Evolutionary conservation across 2,329 filamentous ascomycete genomes (phyloP).

Genomic region (Alternaria brassicae): DNA sequence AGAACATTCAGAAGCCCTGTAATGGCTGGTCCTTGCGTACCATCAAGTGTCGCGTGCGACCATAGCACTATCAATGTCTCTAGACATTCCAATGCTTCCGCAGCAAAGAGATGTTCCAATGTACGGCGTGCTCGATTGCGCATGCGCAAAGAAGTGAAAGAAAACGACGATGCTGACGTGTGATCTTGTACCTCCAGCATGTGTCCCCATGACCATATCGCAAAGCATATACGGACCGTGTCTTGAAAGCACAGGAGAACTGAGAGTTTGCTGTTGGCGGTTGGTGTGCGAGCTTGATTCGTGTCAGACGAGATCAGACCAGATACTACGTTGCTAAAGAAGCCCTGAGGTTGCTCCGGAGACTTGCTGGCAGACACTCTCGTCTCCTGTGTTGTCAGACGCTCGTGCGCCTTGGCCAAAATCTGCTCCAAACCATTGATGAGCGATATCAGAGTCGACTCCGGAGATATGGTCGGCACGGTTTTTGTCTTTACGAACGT

Average conservation of each 20-base stretch:
- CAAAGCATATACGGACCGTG: conserved; percentile 88
- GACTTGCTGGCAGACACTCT: conserved; percentile 73
- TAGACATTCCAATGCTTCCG: conserved; percentile 89
- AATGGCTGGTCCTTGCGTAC: conserved; percentile 67
- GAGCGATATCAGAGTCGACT: conserved; percentile 79
- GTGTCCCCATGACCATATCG: conserved; percentile 90
- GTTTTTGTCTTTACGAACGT: conserved; percentile 61
- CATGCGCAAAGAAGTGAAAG: conserved; percentile 88
- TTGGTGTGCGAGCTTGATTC: conserved; percentile 77
- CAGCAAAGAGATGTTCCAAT: conserved; percentile 89
- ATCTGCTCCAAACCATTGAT: conserved; percentile 94
- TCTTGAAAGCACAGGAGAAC: conserved; percentile 97
- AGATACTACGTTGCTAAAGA: conserved; percentile 94
- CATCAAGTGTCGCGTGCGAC: conserved; percentile 62
- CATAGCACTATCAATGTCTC: conserved; percentile 90
- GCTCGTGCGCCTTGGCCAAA: conserved; percentile 84
- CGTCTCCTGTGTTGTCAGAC: conserved; percentile 77
- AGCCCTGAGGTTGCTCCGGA: conserved; percentile 82
- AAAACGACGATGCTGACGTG: conserved; percentile 79
- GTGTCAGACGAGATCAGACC: conserved; percentile 84
- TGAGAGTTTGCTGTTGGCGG: conserved; percentile 92
- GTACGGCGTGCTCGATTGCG: conserved; percentile 86
- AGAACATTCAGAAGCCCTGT: conserved; percentile 89
- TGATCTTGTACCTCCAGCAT: conserved; percentile 66
- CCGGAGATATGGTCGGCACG: conserved; percentile 57